These are phyloP conservation scores for Ziziphus jujuba DNA, from an alignment of 306 rosid species.

Conservation along the genomic window DNA sequence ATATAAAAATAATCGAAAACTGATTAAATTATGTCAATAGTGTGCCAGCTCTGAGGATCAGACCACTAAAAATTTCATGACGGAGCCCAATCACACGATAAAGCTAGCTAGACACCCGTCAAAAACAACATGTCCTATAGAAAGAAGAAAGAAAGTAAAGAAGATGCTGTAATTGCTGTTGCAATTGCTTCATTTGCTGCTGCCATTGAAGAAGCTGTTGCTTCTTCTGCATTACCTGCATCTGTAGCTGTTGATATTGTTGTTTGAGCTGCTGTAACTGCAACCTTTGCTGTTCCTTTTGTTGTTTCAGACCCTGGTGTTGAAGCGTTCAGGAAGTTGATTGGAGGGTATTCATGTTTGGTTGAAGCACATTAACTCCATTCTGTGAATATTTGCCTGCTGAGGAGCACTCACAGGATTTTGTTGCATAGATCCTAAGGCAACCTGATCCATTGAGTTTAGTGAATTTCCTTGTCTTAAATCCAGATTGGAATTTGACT, in stretches of 20 bases:
- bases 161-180: slow-evolving; percentile 19
- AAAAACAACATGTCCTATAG: too few species aligned
- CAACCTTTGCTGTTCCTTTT: slow-evolving; percentile 61
- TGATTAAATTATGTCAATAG: too few species aligned
- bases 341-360: slow-evolving; percentile 53
- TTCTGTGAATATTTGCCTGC: slow-evolving; percentile 61
- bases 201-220: slow-evolving; percentile 54
- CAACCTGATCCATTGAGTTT: slow-evolving; percentile 59
- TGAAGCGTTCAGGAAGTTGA: slow-evolving; percentile 63
- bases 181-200: slow-evolving; percentile 17
- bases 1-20: too few species aligned
- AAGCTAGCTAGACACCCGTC: slow-evolving; percentile 39
- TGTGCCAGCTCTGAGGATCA: too few species aligned
- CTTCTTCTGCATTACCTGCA: slow-evolving; percentile 47
- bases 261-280: slow-evolving; percentile 55
- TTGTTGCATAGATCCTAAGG: slow-evolving; percentile 66
- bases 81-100: too few species aligned
- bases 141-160: too few species aligned
- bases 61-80: too few species aligned
- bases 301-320: slow-evolving; percentile 64
- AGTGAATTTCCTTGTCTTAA: slow-evolving; percentile 61
- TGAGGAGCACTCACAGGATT: slow-evolving; percentile 63
- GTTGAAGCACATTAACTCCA: slow-evolving; percentile 61
- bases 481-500: slow-evolving; percentile 56
- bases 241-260: slow-evolving; percentile 53